phyloP scores from a whole-genome alignment of 75 land plant genomes.

The Chamaecyparis obtusa region DNA sequence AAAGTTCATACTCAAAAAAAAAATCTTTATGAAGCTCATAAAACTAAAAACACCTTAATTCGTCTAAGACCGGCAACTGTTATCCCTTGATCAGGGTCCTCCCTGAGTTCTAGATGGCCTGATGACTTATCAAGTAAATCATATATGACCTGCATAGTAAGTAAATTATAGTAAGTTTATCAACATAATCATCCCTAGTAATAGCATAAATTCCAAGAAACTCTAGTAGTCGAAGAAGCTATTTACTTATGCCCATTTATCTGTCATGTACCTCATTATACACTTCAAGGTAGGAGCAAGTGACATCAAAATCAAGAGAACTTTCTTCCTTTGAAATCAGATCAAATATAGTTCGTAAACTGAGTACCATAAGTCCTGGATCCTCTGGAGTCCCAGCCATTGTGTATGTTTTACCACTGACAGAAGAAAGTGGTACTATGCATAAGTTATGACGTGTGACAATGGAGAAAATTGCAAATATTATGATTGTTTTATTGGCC shows the following conservation, averaged over 20 bases:
- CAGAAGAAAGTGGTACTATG: not conserved
- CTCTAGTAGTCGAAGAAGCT: not conserved
- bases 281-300: slow-evolving; percentile 96
- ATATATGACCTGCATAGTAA: slow-evolving; percentile 77
- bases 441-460: slow-evolving; percentile 4
- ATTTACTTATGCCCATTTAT: not conserved
- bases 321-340: slow-evolving; percentile 61
- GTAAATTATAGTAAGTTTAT: not conserved
- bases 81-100: slow-evolving; percentile 91
- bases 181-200: not conserved
- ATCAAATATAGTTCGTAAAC: slow-evolving; percentile 82
- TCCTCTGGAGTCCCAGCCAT: slow-evolving; percentile 92
- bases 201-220: not conserved
- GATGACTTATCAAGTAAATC: slow-evolving; percentile 94
- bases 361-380: slow-evolving; percentile 97
- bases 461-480: not conserved
- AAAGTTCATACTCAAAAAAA: not conserved
- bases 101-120: slow-evolving; percentile 89
- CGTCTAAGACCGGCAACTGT: slow-evolving; percentile 85
- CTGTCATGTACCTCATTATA: slow-evolving; percentile 78
- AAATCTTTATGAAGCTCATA: not conserved
- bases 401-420: slow-evolving; percentile 96
- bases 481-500: slow-evolving; percentile 5
- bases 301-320: slow-evolving; percentile 83
- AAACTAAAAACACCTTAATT: slow-evolving; percentile 56